Evolutionary conservation across 1,284 basidiomycete genomes (phyloP).

Genomic region (Pseudomicrostroma phylloplanum): DNA sequence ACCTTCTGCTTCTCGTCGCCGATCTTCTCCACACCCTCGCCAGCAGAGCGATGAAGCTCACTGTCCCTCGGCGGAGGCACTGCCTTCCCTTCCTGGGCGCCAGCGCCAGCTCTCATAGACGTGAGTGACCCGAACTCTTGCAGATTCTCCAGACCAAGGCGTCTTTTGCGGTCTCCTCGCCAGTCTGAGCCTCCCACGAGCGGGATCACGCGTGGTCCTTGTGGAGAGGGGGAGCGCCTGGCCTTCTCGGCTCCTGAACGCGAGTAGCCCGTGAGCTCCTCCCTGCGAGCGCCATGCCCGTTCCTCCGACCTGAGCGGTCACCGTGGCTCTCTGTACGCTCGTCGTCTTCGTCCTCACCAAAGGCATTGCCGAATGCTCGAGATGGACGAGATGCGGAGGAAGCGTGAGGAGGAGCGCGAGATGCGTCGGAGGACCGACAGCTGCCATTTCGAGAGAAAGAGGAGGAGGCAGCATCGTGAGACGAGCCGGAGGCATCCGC

Average conservation of each 20-base stretch:
- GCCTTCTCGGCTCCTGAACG: not conserved
- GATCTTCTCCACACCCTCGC: constrained; percentile 16
- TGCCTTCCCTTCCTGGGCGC: not conserved
- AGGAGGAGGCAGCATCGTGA: too few relatives aligned
- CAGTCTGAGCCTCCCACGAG: constrained; percentile 24
- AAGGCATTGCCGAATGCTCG: too few relatives aligned
- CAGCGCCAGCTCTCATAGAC: constrained; percentile 17
- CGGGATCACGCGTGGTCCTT: not conserved
- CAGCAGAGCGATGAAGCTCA: not conserved
- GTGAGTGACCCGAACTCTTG: constrained; percentile 22
- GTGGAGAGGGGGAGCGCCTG: not conserved
- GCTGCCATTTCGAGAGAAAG: too few relatives aligned
- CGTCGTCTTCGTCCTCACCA: too few relatives aligned
- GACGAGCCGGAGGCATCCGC: too few relatives aligned
- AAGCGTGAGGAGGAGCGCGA: too few relatives aligned
- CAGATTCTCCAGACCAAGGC: constrained; percentile 27
- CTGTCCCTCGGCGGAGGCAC: constrained; percentile 5
- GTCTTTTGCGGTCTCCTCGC: constrained; percentile 37
- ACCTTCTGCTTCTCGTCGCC: constrained; percentile 28
- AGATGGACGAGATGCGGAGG: too few relatives aligned
- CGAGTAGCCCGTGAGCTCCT: constrained; percentile 4
- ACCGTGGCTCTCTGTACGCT: too few relatives aligned
- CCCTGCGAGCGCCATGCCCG: too few relatives aligned
- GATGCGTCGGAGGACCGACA: too few relatives aligned
- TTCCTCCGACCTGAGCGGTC: too few relatives aligned